These are phyloP conservation scores for Vicia villosa DNA, from an alignment of 306 rosid genomes.

Conservation along the genomic window DNA sequence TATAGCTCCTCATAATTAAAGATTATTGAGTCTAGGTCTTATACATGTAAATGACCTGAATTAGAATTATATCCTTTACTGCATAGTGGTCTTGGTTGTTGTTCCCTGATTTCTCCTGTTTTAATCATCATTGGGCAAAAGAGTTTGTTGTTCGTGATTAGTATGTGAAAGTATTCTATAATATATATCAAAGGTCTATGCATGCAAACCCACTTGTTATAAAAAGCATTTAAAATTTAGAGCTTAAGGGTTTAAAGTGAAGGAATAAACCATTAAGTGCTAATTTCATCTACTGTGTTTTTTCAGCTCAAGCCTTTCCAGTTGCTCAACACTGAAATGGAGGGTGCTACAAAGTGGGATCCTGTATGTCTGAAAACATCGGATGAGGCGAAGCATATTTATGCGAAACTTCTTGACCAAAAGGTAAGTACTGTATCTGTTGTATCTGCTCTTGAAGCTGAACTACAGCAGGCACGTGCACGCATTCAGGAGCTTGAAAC, in stretches of 20 bases:
- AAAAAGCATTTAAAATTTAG: slow-evolving; percentile 27
- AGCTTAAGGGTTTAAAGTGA: slow-evolving; percentile 9
- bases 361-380: slow-evolving; percentile 67
- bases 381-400: slow-evolving; percentile 64
- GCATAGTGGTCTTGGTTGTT: slow-evolving; percentile 10
- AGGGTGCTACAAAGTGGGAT: slow-evolving; percentile 95
- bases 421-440: slow-evolving; percentile 66
- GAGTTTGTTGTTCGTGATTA: slow-evolving; percentile 2
- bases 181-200: slow-evolving; percentile 6
- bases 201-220: slow-evolving; percentile 18
- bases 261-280: slow-evolving; percentile 11
- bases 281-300: slow-evolving; percentile 28
- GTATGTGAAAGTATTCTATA: not conserved
- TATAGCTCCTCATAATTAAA: slow-evolving; percentile 16
- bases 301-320: slow-evolving; percentile 60
- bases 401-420: slow-evolving; percentile 69
- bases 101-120: slow-evolving; percentile 4
- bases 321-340: slow-evolving; percentile 76
- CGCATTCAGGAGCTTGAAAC: slow-evolving; percentile 84
- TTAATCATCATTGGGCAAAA: slow-evolving; percentile 11
- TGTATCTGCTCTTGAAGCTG: slow-evolving; percentile 78
- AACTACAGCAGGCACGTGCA: slow-evolving; percentile 75
- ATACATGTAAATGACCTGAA: slow-evolving; percentile 8
- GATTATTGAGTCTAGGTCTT: slow-evolving; percentile 11
- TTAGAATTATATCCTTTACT: not conserved